Evolutionary conservation across 1,284 basidiomycete genomes (phyloP).

Genomic region (Moniliella sp.): DNA sequence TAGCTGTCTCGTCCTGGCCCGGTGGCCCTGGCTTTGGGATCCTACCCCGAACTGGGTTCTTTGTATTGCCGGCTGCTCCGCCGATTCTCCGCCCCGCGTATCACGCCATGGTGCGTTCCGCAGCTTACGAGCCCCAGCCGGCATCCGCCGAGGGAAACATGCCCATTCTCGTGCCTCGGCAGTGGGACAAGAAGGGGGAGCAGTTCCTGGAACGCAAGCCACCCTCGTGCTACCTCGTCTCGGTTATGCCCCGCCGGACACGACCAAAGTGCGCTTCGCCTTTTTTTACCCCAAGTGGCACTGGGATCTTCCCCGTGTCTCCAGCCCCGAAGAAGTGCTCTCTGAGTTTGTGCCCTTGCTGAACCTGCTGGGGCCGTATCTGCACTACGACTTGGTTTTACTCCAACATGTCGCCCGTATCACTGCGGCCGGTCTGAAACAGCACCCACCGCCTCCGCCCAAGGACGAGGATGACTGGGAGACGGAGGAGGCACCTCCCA

Average conservation of each 20-base stretch:
- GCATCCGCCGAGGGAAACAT: background rate
- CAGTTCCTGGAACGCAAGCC: slow-evolving; percentile 2
- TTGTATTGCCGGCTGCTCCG: slow-evolving; percentile 36
- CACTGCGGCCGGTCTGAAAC: background rate
- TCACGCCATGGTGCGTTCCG: background rate
- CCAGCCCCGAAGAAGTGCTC: slow-evolving; percentile 8
- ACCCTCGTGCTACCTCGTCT: slow-evolving; percentile 9
- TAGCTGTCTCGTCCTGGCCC: slow-evolving; percentile 54
- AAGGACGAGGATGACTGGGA: background rate
- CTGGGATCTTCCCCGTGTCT: slow-evolving; percentile 8
- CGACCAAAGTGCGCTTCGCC: slow-evolving; percentile 8
- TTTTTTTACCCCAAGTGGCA: slow-evolving; percentile 26
- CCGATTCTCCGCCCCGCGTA: background rate
- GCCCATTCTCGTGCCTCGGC: background rate
- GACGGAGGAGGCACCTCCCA: background rate
- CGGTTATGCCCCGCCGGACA: slow-evolving; percentile 17
- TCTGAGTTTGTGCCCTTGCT: slow-evolving; percentile 17
- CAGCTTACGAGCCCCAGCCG: background rate
- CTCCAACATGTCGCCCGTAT: slow-evolving; percentile 17
- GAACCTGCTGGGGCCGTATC: slow-evolving; percentile 15
- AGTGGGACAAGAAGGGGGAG: slow-evolving; percentile 10
- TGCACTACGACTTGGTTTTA: slow-evolving; percentile 11
- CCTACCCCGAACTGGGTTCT: slow-evolving; percentile 58
- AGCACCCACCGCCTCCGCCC: too few relatives aligned
- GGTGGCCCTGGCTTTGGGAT: slow-evolving; percentile 69